Percentiles rank a stretch among this genome's conserved stretches.
These are phyloP conservation scores for Epichloe aotearoae DNA, from an alignment of 2,329 filamentous ascomycete genomes.

Conservation along the genomic window DNA sequence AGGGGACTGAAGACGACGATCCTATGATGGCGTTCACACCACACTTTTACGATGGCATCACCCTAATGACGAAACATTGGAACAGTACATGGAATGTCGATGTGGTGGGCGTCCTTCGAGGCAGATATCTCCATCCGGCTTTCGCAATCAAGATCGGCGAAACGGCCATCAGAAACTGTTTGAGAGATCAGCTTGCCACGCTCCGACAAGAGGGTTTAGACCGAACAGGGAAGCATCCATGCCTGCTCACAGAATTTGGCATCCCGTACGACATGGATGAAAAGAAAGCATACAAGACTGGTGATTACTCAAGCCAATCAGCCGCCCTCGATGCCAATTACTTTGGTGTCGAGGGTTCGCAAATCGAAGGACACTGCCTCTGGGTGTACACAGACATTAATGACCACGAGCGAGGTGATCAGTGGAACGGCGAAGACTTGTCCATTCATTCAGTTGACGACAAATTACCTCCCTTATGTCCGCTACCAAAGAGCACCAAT, in stretches of 20 bases:
- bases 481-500: constrained; percentile 29
- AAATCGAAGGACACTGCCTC: constrained; percentile 72
- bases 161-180: constrained; percentile 84
- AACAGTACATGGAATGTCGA: constrained; percentile 96
- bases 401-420: constrained; percentile 76
- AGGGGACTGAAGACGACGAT: constrained; percentile 80
- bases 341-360: constrained; percentile 75
- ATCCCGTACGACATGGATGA: constrained; percentile 99
- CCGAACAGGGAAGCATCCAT: constrained; percentile 77
- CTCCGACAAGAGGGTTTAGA: constrained; percentile 80
- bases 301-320: constrained; percentile 86
- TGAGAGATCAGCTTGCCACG: constrained; percentile 72
- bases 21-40: constrained; percentile 82
- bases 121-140: constrained; percentile 74
- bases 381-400: constrained; percentile 84
- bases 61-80: constrained; percentile 96
- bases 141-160: constrained; percentile 91
- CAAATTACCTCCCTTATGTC: constrained; percentile 41
- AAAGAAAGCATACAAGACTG: constrained; percentile 87
- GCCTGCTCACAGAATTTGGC: constrained; percentile 86
- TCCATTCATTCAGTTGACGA: constrained; percentile 85
- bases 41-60: constrained; percentile 95
- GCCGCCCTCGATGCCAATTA: constrained; percentile 93
- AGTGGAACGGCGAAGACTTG: constrained; percentile 95
- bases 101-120: constrained; percentile 80